These are phyloP conservation scores for Boletus coccyginus DNA, from an alignment of 768 basidiomycete species.

Conservation along the genomic window DNA sequence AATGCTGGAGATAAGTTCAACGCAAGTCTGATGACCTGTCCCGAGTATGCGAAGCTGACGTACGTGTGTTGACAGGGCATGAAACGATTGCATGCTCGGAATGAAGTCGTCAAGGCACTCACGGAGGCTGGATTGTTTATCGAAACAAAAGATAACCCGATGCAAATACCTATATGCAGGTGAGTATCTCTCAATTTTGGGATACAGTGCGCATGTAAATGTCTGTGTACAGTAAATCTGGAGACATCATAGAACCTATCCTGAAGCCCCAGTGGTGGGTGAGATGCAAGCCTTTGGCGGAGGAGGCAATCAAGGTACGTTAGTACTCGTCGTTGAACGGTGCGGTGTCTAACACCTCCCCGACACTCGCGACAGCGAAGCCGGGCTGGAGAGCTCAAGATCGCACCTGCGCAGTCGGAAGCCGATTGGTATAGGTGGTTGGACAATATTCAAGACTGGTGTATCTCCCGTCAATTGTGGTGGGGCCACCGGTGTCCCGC, in stretches of 20 bases:
- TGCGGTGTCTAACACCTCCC: neutral
- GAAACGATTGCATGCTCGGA: constrained; percentile 63
- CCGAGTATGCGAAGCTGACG: neutral
- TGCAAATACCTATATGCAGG: constrained; percentile 96
- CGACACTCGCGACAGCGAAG: constrained; percentile 59
- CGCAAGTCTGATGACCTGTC: constrained; percentile 34
- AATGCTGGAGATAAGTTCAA: constrained; percentile 82
- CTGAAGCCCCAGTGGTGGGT: constrained; percentile 99
- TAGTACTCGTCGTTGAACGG: neutral
- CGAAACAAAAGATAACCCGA: constrained; percentile 93
- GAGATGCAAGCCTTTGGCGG: constrained; percentile 84
- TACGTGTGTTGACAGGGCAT: constrained; percentile 58
- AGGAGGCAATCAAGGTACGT: constrained; percentile 79
- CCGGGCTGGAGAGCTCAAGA: constrained; percentile 78
- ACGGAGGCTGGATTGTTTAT: constrained; percentile 84
- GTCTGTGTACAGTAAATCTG: constrained; percentile 69
- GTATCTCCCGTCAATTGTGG: constrained; percentile 98
- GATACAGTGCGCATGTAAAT: neutral
- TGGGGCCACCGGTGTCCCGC: constrained; percentile 98
- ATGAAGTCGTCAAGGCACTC: constrained; percentile 76
- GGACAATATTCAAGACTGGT: constrained; percentile 96
- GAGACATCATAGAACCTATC: constrained; percentile 92
- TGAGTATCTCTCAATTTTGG: constrained; percentile 22
- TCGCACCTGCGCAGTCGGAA: constrained; percentile 83
- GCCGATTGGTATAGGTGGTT: constrained; percentile 97